These are phyloP conservation scores for Solanum tacnaense DNA, from an alignment of 257 asterid species.

Conservation along the genomic window DNA sequence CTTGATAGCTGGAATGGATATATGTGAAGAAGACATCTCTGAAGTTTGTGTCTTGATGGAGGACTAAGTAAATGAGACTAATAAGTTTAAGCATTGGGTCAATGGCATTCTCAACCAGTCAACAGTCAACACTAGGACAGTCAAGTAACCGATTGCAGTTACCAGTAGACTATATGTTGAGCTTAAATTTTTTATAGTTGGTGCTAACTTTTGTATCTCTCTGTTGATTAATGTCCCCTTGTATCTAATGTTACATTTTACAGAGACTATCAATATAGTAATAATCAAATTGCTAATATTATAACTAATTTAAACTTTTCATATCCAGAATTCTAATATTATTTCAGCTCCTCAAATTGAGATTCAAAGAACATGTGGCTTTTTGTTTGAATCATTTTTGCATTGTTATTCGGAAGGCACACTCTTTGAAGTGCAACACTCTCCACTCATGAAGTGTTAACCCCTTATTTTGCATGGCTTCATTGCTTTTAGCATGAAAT, in stretches of 20 bases:
- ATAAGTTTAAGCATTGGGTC: not conserved
- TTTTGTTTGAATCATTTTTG: not conserved
- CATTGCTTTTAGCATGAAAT: not conserved
- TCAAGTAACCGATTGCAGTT: not conserved
- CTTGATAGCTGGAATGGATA: not conserved
- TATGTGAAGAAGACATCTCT: not conserved
- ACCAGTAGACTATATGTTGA: not conserved
- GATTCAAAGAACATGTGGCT: not conserved
- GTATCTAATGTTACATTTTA: not conserved
- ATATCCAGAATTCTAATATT: not conserved
- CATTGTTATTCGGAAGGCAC: not conserved
- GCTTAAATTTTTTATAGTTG: not conserved
- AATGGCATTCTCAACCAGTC: not conserved
- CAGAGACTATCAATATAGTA: not conserved
- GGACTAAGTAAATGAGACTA: not conserved
- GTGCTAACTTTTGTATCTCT: not conserved
- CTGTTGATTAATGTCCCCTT: not conserved
- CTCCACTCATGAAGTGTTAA: not conserved
- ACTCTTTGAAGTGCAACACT: not conserved
- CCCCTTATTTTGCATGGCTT: not conserved
- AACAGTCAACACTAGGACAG: not conserved
- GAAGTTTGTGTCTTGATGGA: not conserved
- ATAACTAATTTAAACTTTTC: not conserved
- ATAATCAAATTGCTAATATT: not conserved
- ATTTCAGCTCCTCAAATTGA: not conserved